phyloP scores from a whole-genome alignment of 2,329 filamentous ascomycete species.

The Trichocomaceae sp. region DNA sequence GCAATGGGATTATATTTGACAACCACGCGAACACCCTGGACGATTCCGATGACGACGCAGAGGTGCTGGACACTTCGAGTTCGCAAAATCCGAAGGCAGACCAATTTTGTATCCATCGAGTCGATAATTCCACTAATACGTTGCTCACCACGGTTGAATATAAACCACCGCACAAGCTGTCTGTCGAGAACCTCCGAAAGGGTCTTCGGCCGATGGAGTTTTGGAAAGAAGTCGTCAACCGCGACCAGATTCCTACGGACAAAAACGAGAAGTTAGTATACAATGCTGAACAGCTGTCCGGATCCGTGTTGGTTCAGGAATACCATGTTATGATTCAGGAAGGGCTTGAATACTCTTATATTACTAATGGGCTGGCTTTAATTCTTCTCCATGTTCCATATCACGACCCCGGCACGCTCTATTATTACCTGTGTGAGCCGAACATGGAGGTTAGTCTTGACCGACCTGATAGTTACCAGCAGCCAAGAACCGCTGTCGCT shows the following conservation, averaged over 20 bases:
- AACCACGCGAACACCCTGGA: conserved; percentile 14
- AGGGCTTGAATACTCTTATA: conserved; percentile 23
- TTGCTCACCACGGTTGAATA: conserved; percentile 17
- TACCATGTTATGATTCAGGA: conserved; percentile 27
- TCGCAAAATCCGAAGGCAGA: conserved; percentile 13
- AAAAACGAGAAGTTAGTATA: conserved; percentile 7
- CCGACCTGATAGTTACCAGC: conserved; percentile 6
- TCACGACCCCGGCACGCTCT: conserved; percentile 21
- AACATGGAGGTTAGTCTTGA: conserved; percentile 16
- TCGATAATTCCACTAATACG: conserved; percentile 14
- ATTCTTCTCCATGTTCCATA: conserved; percentile 19
- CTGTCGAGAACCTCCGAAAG: conserved; percentile 11
- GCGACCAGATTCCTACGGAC: conserved; percentile 13
- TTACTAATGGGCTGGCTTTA: conserved; percentile 19
- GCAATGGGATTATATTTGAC: conserved; percentile 18
- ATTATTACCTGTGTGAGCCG: conserved; percentile 24
- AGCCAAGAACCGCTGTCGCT: conserved; percentile 18
- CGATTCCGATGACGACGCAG: no score
- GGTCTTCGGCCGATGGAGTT: conserved; percentile 18
- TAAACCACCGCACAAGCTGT: conserved; percentile 19
- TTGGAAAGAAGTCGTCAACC: conserved; percentile 17
- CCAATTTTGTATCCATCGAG: conserved; percentile 19
- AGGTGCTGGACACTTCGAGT: neutral
- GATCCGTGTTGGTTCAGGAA: conserved; percentile 21
- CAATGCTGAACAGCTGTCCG: conserved; percentile 12